Evolutionary conservation across 2,329 filamentous ascomycete genomes (phyloP), one percentile per base, ranked within the genome.

Genomic region (Chaetomium sp.): DNA sequence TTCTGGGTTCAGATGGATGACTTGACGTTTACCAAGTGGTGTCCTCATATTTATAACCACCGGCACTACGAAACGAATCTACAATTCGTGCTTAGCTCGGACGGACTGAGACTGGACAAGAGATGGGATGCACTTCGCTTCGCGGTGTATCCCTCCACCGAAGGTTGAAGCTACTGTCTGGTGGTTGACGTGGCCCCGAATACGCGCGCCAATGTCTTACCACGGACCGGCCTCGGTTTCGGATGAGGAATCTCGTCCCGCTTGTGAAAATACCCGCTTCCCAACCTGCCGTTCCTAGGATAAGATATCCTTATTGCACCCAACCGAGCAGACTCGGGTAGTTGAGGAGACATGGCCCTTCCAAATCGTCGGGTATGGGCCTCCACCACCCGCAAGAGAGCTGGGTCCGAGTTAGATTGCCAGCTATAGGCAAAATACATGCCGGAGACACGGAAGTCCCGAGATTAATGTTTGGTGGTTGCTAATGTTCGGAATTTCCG

Each of bases 401-500:
- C 5, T 19, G 38, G 6, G 16, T 5, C 38, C 2, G 13, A 56
- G 29, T 21, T 56, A 56, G 19, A 35, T 56, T 56, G 31, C 53
- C 4, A 35, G 53, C 31, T 38, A 56, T n/a, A 35, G 53, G 53
- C 31, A 56, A 38, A 56, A 56, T 56, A n/a, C 53, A 56, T n/a
- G n/a, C 19, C 19, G 53, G 53, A 5, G 23, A 38, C 10, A 31
- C 27, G 38, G 38, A 6, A 42, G 19, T 4, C 38, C 16, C 38
- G 16, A 16, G 16, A 42, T 19, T 42, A 7, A 16, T n/a, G 16
- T n/a, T n/a, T 42, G 5, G 38, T 19, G 4, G 38, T 42, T 42
- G 16, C 5, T 16, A 16, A 7, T 16, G 19, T 42, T 42, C 5
- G 35, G 13, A n/a, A n/a, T 6, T 6, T 7, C 38, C 16, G 16